phyloP scores from a whole-genome alignment of 257 asterid species.

The Solanum raphanifolium region DNA sequence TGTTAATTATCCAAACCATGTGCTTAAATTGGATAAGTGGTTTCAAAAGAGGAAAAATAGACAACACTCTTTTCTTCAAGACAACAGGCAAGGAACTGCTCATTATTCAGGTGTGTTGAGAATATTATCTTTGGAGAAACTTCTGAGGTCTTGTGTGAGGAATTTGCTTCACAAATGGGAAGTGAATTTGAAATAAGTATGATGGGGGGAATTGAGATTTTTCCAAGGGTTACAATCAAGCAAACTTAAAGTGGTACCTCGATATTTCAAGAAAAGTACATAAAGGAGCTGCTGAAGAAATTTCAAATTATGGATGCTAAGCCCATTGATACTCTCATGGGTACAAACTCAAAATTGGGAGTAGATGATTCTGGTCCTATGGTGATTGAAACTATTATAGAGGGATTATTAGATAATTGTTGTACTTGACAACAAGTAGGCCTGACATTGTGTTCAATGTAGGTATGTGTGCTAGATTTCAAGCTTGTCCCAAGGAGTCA shows the following conservation, averaged over 20 bases:
- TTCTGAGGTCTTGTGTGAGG: neutral
- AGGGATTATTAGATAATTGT: neutral
- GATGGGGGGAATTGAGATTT: neutral
- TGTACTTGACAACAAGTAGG: neutral
- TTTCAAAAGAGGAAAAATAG: neutral
- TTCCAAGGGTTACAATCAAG: neutral
- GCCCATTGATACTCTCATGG: neutral
- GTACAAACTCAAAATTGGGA: neutral
- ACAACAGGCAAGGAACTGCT: neutral
- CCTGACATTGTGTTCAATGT: neutral
- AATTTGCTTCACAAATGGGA: neutral
- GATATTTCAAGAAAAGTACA: too few relatives aligned
- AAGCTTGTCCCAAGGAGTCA: neutral
- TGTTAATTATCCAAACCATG: neutral
- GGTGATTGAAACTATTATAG: neutral
- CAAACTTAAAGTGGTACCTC: neutral
- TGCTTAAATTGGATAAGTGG: neutral
- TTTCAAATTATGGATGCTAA: neutral
- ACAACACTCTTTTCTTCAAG: neutral
- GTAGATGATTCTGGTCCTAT: neutral
- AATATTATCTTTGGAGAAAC: neutral
- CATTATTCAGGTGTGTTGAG: neutral
- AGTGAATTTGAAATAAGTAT: neutral
- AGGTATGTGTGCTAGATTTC: neutral
- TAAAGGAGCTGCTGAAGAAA: neutral